A percentile compares a stretch with the other conserved stretches of the same genome.
Evolutionary conservation across 2,329 filamentous ascomycete species (phyloP).

Genomic region (Aspergillus persii): DNA sequence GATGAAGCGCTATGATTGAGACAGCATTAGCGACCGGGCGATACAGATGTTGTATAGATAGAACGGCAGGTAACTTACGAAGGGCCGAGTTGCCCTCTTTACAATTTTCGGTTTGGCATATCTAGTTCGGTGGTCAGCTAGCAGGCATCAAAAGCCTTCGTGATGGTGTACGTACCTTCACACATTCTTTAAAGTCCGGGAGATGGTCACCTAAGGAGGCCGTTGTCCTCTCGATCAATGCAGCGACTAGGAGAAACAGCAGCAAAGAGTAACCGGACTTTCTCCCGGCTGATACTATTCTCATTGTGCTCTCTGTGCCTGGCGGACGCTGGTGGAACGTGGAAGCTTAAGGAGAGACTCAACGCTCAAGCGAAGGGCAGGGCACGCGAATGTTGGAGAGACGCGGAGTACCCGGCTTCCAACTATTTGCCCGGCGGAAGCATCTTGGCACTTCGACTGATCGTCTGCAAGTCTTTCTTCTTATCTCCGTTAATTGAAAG

Average conservation of each 20-base stretch:
- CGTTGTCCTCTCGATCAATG: conserved; percentile 40
- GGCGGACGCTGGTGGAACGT: conserved; percentile 8
- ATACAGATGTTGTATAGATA: neutral
- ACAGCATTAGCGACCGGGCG: conserved; percentile 1
- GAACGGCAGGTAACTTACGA: conserved; percentile 54
- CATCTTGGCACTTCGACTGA: conserved; percentile 10
- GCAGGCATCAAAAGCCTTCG: conserved; percentile 2
- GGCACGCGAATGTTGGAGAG: conserved; percentile 10
- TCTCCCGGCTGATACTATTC: conserved; percentile 18
- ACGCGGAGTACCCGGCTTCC: neutral
- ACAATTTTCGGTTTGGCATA: conserved; percentile 81
- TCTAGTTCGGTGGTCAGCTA: conserved; percentile 49
- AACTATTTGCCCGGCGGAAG: too few species aligned
- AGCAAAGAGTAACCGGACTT: conserved; percentile 25
- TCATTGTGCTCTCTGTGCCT: conserved; percentile 27
- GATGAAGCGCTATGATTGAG: conserved; percentile 66
- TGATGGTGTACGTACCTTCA: conserved; percentile 60
- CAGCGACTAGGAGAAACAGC: conserved; percentile 30
- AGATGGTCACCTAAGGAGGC: conserved; percentile 82
- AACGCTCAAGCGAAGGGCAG: neutral
- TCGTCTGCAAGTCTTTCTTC: too few species aligned
- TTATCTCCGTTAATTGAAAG: neutral
- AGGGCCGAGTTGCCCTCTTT: conserved; percentile 63
- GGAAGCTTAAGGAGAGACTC: conserved; percentile 13
- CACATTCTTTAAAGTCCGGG: conserved; percentile 83